Conservation (phyloP, 1,139 yeast genomes). For the Pichia kudriavzevii region DNA sequence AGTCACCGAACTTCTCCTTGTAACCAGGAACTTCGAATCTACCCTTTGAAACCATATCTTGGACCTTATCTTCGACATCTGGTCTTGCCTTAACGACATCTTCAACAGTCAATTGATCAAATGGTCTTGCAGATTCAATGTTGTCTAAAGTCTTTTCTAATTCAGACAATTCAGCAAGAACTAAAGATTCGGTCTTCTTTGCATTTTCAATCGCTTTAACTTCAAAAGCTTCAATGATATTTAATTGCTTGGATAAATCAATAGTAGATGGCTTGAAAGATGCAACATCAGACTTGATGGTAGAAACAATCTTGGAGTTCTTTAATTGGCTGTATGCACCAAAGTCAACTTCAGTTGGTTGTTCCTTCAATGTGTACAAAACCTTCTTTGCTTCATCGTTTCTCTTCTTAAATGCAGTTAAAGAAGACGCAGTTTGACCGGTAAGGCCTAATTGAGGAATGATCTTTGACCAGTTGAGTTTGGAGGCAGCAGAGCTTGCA, state of each 20-base stretch:
- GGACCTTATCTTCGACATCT: slow-evolving; percentile 93
- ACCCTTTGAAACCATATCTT: slow-evolving; percentile 92
- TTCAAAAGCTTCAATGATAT: slow-evolving; percentile 90
- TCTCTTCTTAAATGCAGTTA: slow-evolving; percentile 94
- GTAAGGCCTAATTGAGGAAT: slow-evolving; percentile 84
- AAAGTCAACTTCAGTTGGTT: slow-evolving; percentile 75
- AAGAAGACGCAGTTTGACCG: slow-evolving; percentile 82
- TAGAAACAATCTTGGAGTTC: slow-evolving; percentile 73
- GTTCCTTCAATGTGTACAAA: slow-evolving; percentile 59
- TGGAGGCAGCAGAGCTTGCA: slow-evolving; percentile 65
- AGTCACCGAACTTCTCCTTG: slow-evolving; percentile 94
- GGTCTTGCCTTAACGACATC: slow-evolving; percentile 95
- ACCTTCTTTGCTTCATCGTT: slow-evolving; percentile 94
- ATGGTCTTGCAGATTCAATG: slow-evolving; percentile 95
- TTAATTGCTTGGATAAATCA: slow-evolving; percentile 83
- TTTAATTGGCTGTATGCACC: slow-evolving; percentile 72
- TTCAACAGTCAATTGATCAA: slow-evolving; percentile 92
- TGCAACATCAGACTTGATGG: slow-evolving; percentile 70
- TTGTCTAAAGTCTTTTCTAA: slow-evolving; percentile 83
- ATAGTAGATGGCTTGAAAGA: slow-evolving; percentile 76
- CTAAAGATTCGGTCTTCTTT: slow-evolving; percentile 84
- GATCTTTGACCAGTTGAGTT: slow-evolving; percentile 93
- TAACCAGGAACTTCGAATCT: slow-evolving; percentile 98
- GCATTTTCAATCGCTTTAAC: slow-evolving; percentile 95
- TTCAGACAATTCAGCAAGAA: slow-evolving; percentile 75